These are phyloP conservation scores for Erodium maritimum DNA, from an alignment of 345 rosid species.

Conservation along the genomic window DNA sequence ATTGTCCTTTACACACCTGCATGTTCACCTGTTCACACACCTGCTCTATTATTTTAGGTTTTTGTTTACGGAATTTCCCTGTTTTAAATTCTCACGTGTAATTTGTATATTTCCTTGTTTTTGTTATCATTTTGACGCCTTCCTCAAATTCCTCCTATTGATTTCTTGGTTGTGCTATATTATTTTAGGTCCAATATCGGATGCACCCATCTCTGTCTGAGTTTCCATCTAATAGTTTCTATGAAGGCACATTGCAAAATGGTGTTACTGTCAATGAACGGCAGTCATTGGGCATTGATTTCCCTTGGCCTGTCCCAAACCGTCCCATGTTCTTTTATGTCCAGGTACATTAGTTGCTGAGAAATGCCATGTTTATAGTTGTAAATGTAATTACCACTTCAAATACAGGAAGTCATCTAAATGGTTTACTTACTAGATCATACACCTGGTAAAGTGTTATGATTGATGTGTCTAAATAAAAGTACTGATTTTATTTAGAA, in stretches of 20 bases:
- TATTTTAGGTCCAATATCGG: conserved; percentile 83
- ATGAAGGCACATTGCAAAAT: conserved; percentile 98
- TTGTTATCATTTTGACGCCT: background rate
- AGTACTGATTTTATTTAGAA: no score
- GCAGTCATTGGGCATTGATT: conserved; percentile 93
- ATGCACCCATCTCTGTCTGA: conserved; percentile 98
- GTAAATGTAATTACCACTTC: background rate
- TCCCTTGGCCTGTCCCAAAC: conserved; percentile 98
- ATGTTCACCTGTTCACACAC: background rate
- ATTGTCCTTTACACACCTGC: background rate
- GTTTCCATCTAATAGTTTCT: conserved; percentile 95
- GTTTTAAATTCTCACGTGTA: background rate
- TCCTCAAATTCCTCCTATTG: background rate
- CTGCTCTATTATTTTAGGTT: background rate
- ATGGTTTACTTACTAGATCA: background rate
- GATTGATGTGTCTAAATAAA: no score
- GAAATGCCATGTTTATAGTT: background rate
- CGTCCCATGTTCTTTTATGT: conserved; percentile 99
- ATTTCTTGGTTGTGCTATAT: conserved; percentile 2
- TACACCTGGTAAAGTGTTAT: no score
- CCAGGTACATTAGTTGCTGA: conserved; percentile 39
- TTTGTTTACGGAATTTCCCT: background rate
- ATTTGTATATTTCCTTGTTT: background rate
- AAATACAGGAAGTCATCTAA: background rate
- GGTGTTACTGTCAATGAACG: conserved; percentile 95